Percentiles rank a stretch among this genome's conserved stretches.
Conservation (phyloP, 208 protist genomes). For the Wallacemonas sp. region DNA sequence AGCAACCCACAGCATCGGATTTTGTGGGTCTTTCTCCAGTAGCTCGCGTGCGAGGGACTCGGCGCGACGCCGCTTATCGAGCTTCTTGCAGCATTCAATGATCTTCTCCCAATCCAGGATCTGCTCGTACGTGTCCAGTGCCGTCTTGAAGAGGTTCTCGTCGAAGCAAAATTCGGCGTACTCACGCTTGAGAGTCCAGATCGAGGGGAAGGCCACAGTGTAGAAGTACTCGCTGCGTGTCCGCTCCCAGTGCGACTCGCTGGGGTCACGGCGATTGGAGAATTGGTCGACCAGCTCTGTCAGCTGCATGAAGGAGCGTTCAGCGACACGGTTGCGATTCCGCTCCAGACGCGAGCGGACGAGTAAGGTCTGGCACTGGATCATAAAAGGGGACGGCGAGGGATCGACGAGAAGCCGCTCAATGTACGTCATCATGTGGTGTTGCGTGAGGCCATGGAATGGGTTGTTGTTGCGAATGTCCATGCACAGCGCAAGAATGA, state of each 20-base stretch:
- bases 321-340: conserved; percentile 69
- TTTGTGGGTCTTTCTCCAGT: conserved; percentile 76
- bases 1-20: conserved; percentile 88
- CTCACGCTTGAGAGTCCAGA: conserved; percentile 80
- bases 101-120: conserved; percentile 88
- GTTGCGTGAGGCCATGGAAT: conserved; percentile 81
- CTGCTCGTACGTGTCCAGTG: conserved; percentile 86
- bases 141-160: conserved; percentile 83
- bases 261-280: conserved; percentile 47
- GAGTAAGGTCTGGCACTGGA: conserved; percentile 74
- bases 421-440: conserved; percentile 90
- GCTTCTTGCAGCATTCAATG: conserved; percentile 87
- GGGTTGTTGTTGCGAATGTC: conserved; percentile 90
- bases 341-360: conserved; percentile 77
- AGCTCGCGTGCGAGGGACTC: conserved; percentile 84
- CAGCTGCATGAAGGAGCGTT: conserved; percentile 89
- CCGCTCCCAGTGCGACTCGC: conserved; percentile 39
- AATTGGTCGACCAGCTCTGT: conserved; percentile 89
- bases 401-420: conserved; percentile 83
- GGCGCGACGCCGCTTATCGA: conserved; percentile 85
- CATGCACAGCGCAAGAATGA: conserved; percentile 82
- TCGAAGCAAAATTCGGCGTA: conserved; percentile 86
- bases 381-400: conserved; percentile 62
- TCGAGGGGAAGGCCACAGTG: conserved; percentile 72
- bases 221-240: conserved; percentile 81